Percentiles rank a stretch among this genome's conserved stretches.
phyloP scores from a whole-genome alignment of 176 grass and related monocot species.

The Panicum miliaceum region DNA sequence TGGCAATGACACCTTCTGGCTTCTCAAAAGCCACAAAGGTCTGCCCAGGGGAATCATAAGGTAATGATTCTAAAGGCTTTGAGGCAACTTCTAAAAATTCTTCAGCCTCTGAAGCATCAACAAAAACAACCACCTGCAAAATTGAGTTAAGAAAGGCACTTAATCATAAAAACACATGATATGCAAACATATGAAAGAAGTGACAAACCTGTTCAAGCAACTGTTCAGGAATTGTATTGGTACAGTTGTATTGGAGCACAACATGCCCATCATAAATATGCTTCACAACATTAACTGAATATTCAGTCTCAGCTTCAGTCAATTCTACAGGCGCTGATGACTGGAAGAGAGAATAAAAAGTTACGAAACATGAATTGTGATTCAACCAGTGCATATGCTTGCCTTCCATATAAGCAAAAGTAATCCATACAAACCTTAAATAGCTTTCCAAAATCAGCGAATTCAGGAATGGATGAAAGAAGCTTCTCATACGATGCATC shows the following conservation, averaged over 20 bases:
- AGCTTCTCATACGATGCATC: constrained; percentile 91
- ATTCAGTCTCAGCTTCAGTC: constrained; percentile 98
- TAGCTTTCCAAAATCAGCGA: constrained; percentile 84
- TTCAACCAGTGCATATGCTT: not conserved
- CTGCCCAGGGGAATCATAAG: constrained; percentile 85
- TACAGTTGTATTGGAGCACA: constrained; percentile 95
- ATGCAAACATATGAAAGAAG: constrained; percentile 22
- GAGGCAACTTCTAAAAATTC: constrained; percentile 83
- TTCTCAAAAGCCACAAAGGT: constrained; percentile 98
- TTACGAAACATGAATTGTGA: constrained; percentile 22
- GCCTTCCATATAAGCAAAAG: constrained; percentile 10
- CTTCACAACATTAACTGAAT: constrained; percentile 95
- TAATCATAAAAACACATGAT: constrained; percentile 6
- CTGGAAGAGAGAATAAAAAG: constrained; percentile 53
- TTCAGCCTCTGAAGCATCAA: constrained; percentile 94
- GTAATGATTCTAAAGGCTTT: constrained; percentile 75
- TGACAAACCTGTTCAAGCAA: constrained; percentile 81
- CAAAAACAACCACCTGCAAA: constrained; percentile 79
- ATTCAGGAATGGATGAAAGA: constrained; percentile 92
- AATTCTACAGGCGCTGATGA: constrained; percentile 92
- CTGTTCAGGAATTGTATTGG: constrained; percentile 98
- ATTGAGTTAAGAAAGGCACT: constrained; percentile 34
- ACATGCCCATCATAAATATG: constrained; percentile 89
- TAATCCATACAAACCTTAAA: constrained; percentile 74
- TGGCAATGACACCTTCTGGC: constrained; percentile 77